Evolutionary conservation across 345 rosid genomes (phyloP).

Genomic region (Brassica cretica): DNA sequence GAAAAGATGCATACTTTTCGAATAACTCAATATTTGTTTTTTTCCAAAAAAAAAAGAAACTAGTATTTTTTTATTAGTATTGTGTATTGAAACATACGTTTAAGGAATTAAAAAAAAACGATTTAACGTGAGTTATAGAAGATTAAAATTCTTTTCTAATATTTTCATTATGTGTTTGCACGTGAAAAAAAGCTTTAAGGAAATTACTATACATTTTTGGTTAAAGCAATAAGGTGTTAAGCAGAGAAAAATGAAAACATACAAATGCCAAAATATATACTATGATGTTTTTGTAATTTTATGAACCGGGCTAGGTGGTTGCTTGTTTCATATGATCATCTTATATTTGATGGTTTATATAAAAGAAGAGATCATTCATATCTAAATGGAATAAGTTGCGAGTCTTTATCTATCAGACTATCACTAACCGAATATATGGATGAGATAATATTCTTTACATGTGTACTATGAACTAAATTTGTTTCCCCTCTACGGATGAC

Average conservation of each 20-base stretch:
- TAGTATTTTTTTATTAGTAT: neutral
- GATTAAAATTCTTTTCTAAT: neutral
- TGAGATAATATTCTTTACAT: constrained; percentile 21
- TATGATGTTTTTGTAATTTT: no score
- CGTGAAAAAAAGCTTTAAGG: neutral
- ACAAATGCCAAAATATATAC: neutral
- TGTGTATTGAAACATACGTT: neutral
- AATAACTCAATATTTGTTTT: neutral
- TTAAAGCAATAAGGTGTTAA: neutral
- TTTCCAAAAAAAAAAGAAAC: neutral
- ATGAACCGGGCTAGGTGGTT: neutral
- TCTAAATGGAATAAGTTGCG: constrained; percentile 29
- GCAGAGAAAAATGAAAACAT: neutral
- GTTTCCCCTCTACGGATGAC: constrained; percentile 8
- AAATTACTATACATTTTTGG: neutral
- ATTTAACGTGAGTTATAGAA: neutral
- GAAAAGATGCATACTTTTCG: neutral
- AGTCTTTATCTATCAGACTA: constrained; percentile 21
- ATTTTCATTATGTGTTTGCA: neutral
- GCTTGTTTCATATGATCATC: constrained; percentile 25
- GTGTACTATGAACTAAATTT: neutral
- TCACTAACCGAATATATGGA: constrained; percentile 29
- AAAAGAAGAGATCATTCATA: constrained; percentile 24
- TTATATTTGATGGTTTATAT: constrained; percentile 29
- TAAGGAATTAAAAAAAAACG: neutral